A percentile compares a stretch with the other conserved stretches of the same genome.
Evolutionary conservation across 495 filamentous ascomycete genomes (phyloP).

Genomic region (Neurospora sp.): DNA sequence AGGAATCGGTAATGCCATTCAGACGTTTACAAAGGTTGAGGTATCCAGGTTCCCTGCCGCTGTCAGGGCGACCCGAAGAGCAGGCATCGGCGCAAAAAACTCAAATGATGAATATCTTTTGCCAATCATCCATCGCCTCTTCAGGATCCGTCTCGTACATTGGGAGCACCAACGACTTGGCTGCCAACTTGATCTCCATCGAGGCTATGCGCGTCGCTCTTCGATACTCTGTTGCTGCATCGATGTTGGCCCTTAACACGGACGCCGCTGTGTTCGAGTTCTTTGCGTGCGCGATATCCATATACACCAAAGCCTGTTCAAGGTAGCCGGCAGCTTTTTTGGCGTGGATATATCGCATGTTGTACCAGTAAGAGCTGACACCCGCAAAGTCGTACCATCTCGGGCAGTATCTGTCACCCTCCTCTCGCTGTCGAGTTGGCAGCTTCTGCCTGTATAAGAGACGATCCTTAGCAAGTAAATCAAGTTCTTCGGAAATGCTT

Average conservation of each 20-base stretch:
- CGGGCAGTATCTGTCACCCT: neutral
- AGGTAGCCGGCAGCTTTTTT: neutral
- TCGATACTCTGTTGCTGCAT: neutral
- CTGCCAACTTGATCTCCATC: neutral
- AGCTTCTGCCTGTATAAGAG: neutral
- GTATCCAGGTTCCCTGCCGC: neutral
- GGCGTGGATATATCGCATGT: neutral
- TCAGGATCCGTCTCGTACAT: neutral
- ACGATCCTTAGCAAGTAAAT: neutral
- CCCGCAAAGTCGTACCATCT: neutral
- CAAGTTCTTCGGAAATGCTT: neutral
- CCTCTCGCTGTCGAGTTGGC: neutral
- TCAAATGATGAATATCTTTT: neutral
- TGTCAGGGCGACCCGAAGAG: neutral
- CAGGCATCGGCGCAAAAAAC: neutral
- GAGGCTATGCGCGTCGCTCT: neutral
- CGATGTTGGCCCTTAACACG: neutral
- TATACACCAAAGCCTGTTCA: neutral
- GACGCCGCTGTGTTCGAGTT: neutral
- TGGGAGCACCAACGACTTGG: neutral
- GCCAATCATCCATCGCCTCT: neutral
- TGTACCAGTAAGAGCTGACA: neutral
- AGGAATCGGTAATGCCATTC: neutral
- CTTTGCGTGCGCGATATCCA: neutral
- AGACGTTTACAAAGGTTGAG: neutral